Evolutionary conservation across 352 stramenopile species (phyloP).

Genomic region (Phytopythium mirpurense): DNA sequence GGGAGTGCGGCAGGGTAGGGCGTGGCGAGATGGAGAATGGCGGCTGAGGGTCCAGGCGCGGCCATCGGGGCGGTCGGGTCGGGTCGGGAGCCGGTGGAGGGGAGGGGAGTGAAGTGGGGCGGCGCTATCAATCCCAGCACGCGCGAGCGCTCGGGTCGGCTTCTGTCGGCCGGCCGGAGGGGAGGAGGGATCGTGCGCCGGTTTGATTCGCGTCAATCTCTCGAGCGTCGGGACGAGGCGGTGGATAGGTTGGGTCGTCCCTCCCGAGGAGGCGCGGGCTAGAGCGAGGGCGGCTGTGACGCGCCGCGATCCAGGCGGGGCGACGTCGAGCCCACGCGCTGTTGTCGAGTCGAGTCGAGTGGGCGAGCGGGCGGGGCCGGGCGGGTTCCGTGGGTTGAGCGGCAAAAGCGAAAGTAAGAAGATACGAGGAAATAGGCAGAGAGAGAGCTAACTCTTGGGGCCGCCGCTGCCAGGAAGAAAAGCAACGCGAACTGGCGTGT

Average conservation of each 20-base stretch:
- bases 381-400: background rate
- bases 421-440: too few species aligned
- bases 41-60: background rate
- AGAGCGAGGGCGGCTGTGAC: too few species aligned
- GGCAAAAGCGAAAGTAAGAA: constrained; percentile 4
- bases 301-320: background rate
- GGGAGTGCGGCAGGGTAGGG: background rate
- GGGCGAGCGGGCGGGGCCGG: background rate
- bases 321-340: background rate
- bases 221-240: background rate
- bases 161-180: background rate
- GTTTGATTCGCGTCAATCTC: constrained; percentile 2
- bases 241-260: background rate
- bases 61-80: too few species aligned
- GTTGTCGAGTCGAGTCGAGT: background rate
- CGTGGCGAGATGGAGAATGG: background rate
- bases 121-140: too few species aligned
- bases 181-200: too few species aligned
- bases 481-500: background rate
- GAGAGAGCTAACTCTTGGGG: too few species aligned
- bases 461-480: too few species aligned
- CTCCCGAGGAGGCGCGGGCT: background rate
- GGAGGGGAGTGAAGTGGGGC: too few species aligned
- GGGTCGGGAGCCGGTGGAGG: too few species aligned
- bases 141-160: background rate